Conservation (phyloP, 257 asterid genomes). For the Nicotiana tomentosiformis region DNA sequence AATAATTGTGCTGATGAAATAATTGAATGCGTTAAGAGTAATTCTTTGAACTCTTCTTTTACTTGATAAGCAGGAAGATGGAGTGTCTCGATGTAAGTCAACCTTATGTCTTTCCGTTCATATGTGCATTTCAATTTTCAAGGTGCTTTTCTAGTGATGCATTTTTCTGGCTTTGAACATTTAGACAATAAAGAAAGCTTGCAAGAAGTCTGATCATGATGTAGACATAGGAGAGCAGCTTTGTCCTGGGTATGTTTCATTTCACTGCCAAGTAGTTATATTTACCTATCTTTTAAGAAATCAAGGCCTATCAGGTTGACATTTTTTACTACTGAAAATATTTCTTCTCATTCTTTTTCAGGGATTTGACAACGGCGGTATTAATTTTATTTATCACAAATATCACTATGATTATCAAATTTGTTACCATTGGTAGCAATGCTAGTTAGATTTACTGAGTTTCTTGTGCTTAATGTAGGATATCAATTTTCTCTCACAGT, state of each 20-base stretch:
- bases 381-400: not conserved
- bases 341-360: not conserved
- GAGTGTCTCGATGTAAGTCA: slow-evolving; percentile 10
- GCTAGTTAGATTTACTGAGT: not conserved
- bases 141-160: not conserved
- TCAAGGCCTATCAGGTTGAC: not conserved
- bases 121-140: not conserved
- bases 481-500: slow-evolving; percentile 5
- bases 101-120: not conserved
- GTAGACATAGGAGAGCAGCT: not conserved
- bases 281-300: not conserved
- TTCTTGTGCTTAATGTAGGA: slow-evolving; percentile 6
- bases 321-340: not conserved
- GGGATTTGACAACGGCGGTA: slow-evolving; percentile 11
- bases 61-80: slow-evolving; percentile 11
- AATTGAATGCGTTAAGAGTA: not conserved
- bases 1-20: not conserved
- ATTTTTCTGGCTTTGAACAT: not conserved
- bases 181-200: slow-evolving; percentile 14
- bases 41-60: not conserved
- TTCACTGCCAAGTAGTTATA: not conserved
- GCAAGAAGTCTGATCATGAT: slow-evolving; percentile 12
- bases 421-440: not conserved
- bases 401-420: not conserved
- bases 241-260: slow-evolving; percentile 5